Evolutionary conservation across 371 early-diverging fungal species (phyloP), one percentile per base, ranked within the genome.

Genomic region (Rhizopus sp.): DNA sequence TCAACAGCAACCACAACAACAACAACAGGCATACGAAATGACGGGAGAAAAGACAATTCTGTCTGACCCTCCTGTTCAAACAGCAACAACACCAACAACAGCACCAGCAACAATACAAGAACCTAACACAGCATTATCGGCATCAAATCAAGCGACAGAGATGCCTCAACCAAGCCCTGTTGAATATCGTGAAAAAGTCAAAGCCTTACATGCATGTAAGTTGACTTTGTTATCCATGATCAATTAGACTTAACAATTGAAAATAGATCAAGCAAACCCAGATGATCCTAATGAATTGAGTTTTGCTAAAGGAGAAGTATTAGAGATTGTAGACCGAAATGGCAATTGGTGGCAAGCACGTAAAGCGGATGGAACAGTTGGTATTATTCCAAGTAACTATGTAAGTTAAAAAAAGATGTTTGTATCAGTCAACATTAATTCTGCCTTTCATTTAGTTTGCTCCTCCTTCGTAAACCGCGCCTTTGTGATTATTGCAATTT

Each of bases 291-390:
- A 88, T 60, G 96, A 95, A 69, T 68, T 95, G 16, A 85, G 88
- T 6, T 93, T 95, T 66, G 60, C 57, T 16, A 94, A 93, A 78
- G 90, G 89, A 59, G 94, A 95, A 53, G 62, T 82, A 3, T 64
- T 95, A 65, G 91, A 91, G 31, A 84, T 95, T 51, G 73, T 90
- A 17, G 93, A 93, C 66, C 87, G 83, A 71, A 86, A 87, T 70
- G 94, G 94, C 65, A 91, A 92, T 63, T 94, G 94, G 94, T 94
- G 94, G 94, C 88, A 92, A 70, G 93, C 88, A 39, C 83, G 84
- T 57, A 85, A 85, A 59, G 68, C 79, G 49, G 86, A 91, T 64
- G 93, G 92, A 12, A 63, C 77, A 1, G 63, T 85, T 7, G 94
- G 94, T 53, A 93, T 95, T 70, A 93, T 87, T 12, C 95, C 95